Evolutionary conservation across 176 grass and related monocot species (phyloP).

Genomic region (Avena atlantica): DNA sequence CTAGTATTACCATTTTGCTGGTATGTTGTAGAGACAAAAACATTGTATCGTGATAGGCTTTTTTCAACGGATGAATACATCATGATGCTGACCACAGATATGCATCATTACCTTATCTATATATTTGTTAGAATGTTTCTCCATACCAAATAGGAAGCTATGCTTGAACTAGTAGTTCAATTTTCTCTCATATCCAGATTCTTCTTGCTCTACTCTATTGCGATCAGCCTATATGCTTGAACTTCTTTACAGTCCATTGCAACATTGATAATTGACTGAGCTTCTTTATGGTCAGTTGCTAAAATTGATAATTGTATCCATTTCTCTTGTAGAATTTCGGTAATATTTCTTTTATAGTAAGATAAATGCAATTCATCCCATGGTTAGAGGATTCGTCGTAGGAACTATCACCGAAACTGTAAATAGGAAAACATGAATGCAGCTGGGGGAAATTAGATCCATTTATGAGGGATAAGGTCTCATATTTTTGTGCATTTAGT

Average conservation of each 20-base stretch:
- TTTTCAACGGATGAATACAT: background rate
- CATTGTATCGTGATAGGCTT: background rate
- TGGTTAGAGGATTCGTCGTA: background rate
- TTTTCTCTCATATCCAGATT: too few relatives aligned
- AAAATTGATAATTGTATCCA: too few relatives aligned
- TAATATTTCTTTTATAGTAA: background rate
- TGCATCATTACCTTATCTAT: too few relatives aligned
- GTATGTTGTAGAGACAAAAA: background rate
- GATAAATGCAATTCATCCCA: background rate
- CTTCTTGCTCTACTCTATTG: too few relatives aligned
- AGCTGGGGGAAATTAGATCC: background rate
- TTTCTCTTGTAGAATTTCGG: background rate
- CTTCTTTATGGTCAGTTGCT: too few relatives aligned
- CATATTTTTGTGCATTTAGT: background rate
- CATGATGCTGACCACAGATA: too few relatives aligned
- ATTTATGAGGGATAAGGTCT: background rate
- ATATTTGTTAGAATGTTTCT: too few relatives aligned
- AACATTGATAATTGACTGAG: too few relatives aligned
- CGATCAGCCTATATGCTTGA: too few relatives aligned
- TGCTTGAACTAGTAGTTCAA: too few relatives aligned
- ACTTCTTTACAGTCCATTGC: too few relatives aligned
- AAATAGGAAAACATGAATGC: background rate
- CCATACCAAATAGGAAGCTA: too few relatives aligned
- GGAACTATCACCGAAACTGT: background rate
- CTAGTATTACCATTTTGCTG: background rate